Evolutionary conservation across 2,329 filamentous ascomycete genomes (phyloP).

Genomic region (Elsinoe necatrix): DNA sequence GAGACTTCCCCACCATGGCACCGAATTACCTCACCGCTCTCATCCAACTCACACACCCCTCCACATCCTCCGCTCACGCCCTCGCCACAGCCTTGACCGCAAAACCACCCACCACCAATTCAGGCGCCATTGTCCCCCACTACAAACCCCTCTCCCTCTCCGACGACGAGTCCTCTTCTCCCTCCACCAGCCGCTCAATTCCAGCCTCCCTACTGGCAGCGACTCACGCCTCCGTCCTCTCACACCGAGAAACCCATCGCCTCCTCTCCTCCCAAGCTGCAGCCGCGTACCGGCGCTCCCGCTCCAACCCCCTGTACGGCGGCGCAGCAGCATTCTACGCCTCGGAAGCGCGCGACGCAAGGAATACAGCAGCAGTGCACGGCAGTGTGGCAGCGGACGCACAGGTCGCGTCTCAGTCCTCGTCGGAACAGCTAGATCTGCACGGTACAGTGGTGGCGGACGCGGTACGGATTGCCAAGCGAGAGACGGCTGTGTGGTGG

Average conservation of each 20-base stretch:
- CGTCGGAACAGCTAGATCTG: slow-evolving; percentile 56
- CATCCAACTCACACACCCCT: slow-evolving; percentile 49
- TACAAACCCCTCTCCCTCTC: slow-evolving; percentile 37
- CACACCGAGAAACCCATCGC: slow-evolving; percentile 40
- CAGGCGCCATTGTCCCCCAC: slow-evolving; percentile 39
- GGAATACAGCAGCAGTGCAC: slow-evolving; percentile 49
- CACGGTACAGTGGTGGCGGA: slow-evolving; percentile 77
- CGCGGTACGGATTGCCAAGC: slow-evolving; percentile 67
- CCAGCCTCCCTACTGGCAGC: slow-evolving; percentile 16
- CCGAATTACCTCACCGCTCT: slow-evolving; percentile 44
- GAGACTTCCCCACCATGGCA: slow-evolving; percentile 47
- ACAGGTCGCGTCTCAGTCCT: slow-evolving; percentile 59
- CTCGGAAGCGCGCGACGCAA: slow-evolving; percentile 58
- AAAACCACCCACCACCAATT: slow-evolving; percentile 23
- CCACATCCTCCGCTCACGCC: slow-evolving; percentile 50
- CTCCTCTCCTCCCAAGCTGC: slow-evolving; percentile 51
- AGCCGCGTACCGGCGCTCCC: slow-evolving; percentile 50
- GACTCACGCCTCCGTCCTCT: slow-evolving; percentile 33
- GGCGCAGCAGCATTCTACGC: slow-evolving; percentile 70
- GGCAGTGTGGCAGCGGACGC: slow-evolving; percentile 60
- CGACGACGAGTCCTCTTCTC: slow-evolving; percentile 21
- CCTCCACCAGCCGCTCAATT: not conserved
- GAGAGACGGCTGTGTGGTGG: slow-evolving; percentile 69
- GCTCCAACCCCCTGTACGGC: slow-evolving; percentile 64
- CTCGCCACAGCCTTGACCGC: slow-evolving; percentile 47